Percentiles rank a stretch among this genome's conserved stretches.
Conservation (phyloP, 1,284 basidiomycete species). For the Fomitopsis schrenkii region DNA sequence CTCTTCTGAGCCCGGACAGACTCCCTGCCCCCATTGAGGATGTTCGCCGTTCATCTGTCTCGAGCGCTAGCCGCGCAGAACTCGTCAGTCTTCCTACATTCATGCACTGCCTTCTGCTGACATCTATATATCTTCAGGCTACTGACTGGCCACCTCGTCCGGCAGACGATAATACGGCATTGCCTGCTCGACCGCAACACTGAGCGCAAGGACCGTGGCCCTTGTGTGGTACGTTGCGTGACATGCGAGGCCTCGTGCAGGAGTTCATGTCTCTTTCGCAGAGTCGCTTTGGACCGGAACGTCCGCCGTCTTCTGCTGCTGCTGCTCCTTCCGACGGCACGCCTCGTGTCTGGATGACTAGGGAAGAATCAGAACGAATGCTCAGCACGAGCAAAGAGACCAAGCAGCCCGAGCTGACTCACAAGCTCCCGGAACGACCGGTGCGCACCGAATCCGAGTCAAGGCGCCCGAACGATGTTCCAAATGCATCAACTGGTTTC, state of each 20-base stretch:
- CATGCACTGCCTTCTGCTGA: not conserved
- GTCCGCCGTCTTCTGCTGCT: not conserved
- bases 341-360: slow-evolving; percentile 2
- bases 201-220: not conserved
- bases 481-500: not conserved
- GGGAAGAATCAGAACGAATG: not conserved
- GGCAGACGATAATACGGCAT: not conserved
- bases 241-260: no score
- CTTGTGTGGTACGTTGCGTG: not conserved
- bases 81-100: not conserved
- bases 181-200: not conserved
- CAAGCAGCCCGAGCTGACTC: not conserved
- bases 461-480: not conserved
- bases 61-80: not conserved
- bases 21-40: not conserved
- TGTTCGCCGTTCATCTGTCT: not conserved
- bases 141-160: not conserved
- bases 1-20: not conserved
- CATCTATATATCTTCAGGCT: not conserved
- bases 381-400: not conserved
- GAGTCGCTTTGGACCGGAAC: slow-evolving; percentile 2
- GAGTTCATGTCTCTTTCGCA: not conserved
- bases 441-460: not conserved
- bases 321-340: not conserved
- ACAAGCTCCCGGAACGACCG: not conserved